phyloP scores from a whole-genome alignment of 1,284 basidiomycete species.

The Fistulina hepatica region DNA sequence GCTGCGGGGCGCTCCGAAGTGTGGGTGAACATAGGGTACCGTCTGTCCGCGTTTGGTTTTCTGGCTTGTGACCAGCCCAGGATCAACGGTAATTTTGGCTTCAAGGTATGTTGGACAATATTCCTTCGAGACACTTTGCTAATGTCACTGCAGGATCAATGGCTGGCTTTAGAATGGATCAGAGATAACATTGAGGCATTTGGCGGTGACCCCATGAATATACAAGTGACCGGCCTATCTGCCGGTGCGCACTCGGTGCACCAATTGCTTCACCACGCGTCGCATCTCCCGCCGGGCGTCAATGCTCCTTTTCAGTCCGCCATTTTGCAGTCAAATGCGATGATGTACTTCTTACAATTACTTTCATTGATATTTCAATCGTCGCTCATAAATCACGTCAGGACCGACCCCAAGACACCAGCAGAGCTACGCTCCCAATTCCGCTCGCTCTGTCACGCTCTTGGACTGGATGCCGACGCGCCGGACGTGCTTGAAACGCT shows the following conservation, averaged over 20 bases:
- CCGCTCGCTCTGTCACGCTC: constrained; percentile 41
- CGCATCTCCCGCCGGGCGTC: constrained; percentile 45
- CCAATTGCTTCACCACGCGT: constrained; percentile 61
- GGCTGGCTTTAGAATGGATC: constrained; percentile 53
- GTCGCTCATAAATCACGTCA: constrained; percentile 7
- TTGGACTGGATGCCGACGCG: constrained; percentile 42
- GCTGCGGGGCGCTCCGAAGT: constrained; percentile 54
- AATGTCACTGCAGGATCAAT: constrained; percentile 76
- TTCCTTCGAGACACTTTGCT: no score
- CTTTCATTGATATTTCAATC: background rate
- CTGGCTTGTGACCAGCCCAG: constrained; percentile 49
- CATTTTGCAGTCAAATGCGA: constrained; percentile 60
- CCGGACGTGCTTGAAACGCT: constrained; percentile 38
- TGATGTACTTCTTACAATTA: constrained; percentile 35
- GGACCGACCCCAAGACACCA: constrained; percentile 44
- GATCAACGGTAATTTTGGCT: constrained; percentile 63
- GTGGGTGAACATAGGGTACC: constrained; percentile 64
- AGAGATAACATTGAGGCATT: constrained; percentile 46
- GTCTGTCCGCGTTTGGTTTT: constrained; percentile 65
- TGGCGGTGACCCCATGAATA: constrained; percentile 51
- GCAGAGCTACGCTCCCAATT: constrained; percentile 51
- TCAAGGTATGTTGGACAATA: no score
- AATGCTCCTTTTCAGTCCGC: constrained; percentile 57
- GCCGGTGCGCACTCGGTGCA: constrained; percentile 72
- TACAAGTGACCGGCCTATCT: constrained; percentile 57